Conservation (phyloP, 768 basidiomycete species). For the Xerocomellus intermedius region DNA sequence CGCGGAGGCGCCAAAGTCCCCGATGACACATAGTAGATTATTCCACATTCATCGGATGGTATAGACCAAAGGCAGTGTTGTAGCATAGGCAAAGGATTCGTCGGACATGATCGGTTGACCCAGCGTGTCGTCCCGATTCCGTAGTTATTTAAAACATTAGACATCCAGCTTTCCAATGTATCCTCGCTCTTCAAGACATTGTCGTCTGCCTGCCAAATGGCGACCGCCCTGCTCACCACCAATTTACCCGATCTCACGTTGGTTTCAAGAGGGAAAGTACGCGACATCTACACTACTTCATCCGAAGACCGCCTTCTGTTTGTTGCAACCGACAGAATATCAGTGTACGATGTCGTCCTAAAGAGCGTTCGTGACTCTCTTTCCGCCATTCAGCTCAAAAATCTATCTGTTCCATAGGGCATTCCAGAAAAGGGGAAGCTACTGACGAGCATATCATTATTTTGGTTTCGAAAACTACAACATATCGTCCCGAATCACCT, state of each 20-base stretch:
- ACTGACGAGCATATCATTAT: conserved; percentile 85
- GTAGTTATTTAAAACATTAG: conserved; percentile 8
- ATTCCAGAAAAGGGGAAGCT: conserved; percentile 93
- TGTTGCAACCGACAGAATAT: conserved; percentile 93
- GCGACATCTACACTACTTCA: conserved; percentile 86
- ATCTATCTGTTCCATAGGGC: conserved; percentile 50
- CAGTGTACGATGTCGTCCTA: conserved; percentile 94
- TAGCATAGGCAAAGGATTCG: conserved; percentile 17
- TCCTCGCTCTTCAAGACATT: background rate
- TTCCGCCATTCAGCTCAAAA: conserved; percentile 1
- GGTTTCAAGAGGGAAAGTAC: conserved; percentile 90
- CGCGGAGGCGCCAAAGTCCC: no score
- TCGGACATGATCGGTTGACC: conserved; percentile 10
- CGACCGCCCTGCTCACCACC: conserved; percentile 48
- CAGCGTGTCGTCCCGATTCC: conserved; percentile 14
- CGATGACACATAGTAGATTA: conserved; percentile 17
- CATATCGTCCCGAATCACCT: conserved; percentile 88
- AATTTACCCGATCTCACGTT: conserved; percentile 63
- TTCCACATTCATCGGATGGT: background rate
- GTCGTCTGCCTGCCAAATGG: conserved; percentile 16
- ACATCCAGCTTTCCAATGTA: background rate
- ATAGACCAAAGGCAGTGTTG: conserved; percentile 7
- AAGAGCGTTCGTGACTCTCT: conserved; percentile 66
- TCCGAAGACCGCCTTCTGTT: conserved; percentile 78
- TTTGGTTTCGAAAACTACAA: conserved; percentile 89